These are phyloP conservation scores for Chlamydomonas reinhardtii DNA, from an alignment of 163 green algal genomes.

Conservation along the genomic window DNA sequence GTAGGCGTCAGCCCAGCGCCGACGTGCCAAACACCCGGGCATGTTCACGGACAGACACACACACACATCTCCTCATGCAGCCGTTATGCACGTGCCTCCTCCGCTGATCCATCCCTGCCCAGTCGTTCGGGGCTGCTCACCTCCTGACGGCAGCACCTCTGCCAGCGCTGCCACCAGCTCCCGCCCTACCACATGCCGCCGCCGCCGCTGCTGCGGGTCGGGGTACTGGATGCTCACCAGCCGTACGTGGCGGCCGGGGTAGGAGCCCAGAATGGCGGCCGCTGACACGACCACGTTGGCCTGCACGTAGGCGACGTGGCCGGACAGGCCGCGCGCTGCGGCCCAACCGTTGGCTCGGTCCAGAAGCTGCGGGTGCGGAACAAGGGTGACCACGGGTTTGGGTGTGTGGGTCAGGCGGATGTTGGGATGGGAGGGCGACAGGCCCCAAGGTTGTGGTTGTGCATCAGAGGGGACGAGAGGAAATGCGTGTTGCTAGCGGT, in stretches of 20 bases:
- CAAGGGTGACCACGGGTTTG: too few species aligned
- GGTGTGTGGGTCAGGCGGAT: too few species aligned
- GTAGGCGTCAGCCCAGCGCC: not conserved
- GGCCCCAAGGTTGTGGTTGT: too few species aligned
- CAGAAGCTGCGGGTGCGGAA: conserved; percentile 16
- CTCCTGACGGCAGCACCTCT: conserved; percentile 16
- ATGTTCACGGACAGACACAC: too few species aligned
- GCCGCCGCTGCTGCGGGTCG: conserved; percentile 43
- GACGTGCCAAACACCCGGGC: too few species aligned
- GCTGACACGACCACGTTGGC: conserved; percentile 45
- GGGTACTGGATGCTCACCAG: conserved; percentile 55
- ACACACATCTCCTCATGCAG: too few species aligned
- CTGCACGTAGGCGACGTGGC: conserved; percentile 17
- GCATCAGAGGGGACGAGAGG: too few species aligned
- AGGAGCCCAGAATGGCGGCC: conserved; percentile 23
- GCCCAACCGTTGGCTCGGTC: conserved; percentile 54
- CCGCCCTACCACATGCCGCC: conserved; percentile 47
- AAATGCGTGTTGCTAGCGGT: too few species aligned
- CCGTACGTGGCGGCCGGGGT: conserved; percentile 36
- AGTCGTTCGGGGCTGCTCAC: too few species aligned
- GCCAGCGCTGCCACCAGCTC: conserved; percentile 46
- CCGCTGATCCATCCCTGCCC: too few species aligned
- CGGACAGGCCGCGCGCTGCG: not conserved
- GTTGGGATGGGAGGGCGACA: too few species aligned
- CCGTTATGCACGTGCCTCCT: too few species aligned